Percentiles rank a stretch among this genome's conserved stretches.
These are phyloP conservation scores for Hibiscus mutabilis DNA, from an alignment of 345 rosid genomes.

Conservation along the genomic window DNA sequence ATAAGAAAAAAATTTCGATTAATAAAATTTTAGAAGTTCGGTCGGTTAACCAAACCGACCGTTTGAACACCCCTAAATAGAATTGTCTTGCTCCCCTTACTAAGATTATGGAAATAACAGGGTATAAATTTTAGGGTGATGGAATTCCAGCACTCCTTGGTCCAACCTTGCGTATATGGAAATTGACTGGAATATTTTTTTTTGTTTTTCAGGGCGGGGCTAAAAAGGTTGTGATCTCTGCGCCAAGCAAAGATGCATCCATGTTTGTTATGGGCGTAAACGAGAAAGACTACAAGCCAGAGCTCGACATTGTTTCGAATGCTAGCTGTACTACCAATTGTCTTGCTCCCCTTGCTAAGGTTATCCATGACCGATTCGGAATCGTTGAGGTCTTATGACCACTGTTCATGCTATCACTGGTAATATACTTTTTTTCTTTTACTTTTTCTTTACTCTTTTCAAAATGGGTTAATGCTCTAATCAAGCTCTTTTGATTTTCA, in stretches of 20 bases:
- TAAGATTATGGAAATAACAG: no score
- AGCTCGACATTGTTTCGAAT: conserved; percentile 71
- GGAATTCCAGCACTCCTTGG: no score
- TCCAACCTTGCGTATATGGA: neutral
- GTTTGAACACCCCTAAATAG: no score
- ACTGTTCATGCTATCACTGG: conserved; percentile 91
- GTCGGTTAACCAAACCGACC: no score
- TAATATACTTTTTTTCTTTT: neutral
- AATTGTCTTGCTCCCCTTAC: no score
- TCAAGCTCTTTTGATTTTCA: conserved; percentile 10
- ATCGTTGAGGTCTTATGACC: conserved; percentile 93
- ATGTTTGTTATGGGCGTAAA: conserved; percentile 96
- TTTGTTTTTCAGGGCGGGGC: conserved; percentile 74
- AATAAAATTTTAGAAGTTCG: no score
- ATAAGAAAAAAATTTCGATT: no score
- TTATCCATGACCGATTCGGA: conserved; percentile 81
- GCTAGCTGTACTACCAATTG: conserved; percentile 99
- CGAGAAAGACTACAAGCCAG: conserved; percentile 81
- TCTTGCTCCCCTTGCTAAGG: conserved; percentile 97
- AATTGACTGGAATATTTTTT: neutral
- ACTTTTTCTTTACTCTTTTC: neutral
- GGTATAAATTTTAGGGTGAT: no score
- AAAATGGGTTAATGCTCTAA: neutral
- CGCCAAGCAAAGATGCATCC: conserved; percentile 93
- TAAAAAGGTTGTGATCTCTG: conserved; percentile 91